Conservation (phyloP, 2,329 filamentous ascomycete species). For the Cladosporium colombiae region DNA sequence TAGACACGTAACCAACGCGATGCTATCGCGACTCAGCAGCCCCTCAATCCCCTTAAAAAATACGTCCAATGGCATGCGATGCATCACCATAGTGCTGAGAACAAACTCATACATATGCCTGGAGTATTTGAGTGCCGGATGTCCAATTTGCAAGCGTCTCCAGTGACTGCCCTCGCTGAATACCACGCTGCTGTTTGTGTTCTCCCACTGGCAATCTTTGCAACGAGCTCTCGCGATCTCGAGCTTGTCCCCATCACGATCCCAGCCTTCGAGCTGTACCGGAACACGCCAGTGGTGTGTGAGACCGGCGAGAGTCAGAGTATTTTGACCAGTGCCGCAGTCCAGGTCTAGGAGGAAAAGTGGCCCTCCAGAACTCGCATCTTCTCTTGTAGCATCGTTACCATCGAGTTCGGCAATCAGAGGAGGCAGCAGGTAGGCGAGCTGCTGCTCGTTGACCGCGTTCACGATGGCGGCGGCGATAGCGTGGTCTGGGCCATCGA, state of each 20-base stretch:
- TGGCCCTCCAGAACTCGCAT: neutral
- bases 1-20: neutral
- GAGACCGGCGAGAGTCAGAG: neutral
- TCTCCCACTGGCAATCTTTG: neutral
- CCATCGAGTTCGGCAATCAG: neutral
- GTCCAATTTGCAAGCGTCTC: neutral
- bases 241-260: neutral
- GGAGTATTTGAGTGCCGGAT: neutral
- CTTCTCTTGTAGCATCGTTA: neutral
- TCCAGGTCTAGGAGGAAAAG: neutral
- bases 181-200: neutral
- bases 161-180: neutral
- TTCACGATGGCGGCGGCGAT: neutral
- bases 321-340: neutral
- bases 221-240: neutral
- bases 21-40: neutral
- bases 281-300: neutral
- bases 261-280: neutral
- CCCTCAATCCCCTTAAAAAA: neutral
- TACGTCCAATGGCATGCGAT: neutral
- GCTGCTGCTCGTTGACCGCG: neutral
- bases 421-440: neutral
- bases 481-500: neutral
- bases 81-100: neutral
- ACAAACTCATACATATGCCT: neutral